A percentile compares a stretch with the other conserved stretches of the same genome.
Conservation (phyloP, 192 early-diverging fungal species). For the Coemansia sp. region DNA sequence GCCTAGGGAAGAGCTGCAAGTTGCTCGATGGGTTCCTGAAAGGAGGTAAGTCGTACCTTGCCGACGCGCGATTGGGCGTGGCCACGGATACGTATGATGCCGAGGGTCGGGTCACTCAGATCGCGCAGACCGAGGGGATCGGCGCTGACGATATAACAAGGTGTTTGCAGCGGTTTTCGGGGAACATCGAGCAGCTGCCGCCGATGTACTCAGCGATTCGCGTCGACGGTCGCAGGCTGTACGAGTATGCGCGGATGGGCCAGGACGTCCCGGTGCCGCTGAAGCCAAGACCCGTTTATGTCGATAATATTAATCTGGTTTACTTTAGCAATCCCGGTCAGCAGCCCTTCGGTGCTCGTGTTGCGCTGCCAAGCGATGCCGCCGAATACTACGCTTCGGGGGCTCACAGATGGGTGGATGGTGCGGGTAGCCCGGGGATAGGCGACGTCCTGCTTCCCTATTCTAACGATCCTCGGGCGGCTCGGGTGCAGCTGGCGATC, state of each 20-base stretch:
- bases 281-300: constrained; percentile 18
- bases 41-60: constrained; percentile 59
- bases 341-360: constrained; percentile 8
- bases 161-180: constrained; percentile 55
- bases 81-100: constrained; percentile 61
- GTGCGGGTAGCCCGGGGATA: background rate
- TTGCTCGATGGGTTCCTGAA: constrained; percentile 40
- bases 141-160: constrained; percentile 39
- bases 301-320: constrained; percentile 22
- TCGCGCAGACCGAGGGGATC: constrained; percentile 34
- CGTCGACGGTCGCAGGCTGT: constrained; percentile 66
- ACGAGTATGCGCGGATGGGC: constrained; percentile 66
- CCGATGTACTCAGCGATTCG: constrained; percentile 70
- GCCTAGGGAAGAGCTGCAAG: constrained; percentile 59
- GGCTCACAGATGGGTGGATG: constrained; percentile 16
- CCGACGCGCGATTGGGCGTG: constrained; percentile 53
- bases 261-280: constrained; percentile 11
- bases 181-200: constrained; percentile 60
- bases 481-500: constrained; percentile 59
- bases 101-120: constrained; percentile 50
- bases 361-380: constrained; percentile 13
- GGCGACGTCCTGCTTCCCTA: constrained; percentile 24
- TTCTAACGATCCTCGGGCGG: constrained; percentile 23
- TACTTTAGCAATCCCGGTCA: constrained; percentile 11
- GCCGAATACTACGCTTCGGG: constrained; percentile 22